These are phyloP conservation scores for Chalaropsis ovoidea DNA, from an alignment of 2,329 filamentous ascomycete genomes.

Conservation along the genomic window DNA sequence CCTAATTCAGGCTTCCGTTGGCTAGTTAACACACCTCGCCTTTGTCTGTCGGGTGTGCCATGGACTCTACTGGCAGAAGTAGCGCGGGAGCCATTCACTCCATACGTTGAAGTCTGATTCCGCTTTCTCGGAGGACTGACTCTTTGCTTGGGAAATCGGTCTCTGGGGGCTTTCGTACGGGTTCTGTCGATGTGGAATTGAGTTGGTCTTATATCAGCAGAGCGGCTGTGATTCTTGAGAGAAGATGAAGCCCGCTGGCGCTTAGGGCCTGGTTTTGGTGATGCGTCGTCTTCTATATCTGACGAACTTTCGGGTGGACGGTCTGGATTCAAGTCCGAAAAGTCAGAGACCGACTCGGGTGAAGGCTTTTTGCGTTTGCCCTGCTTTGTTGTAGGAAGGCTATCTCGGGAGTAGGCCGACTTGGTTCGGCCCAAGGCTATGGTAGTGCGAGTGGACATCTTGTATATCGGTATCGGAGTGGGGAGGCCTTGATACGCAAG, in stretches of 20 bases:
- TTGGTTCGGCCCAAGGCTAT: not conserved
- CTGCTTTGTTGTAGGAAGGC: conserved; percentile 1
- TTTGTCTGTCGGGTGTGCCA: not conserved
- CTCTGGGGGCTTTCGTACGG: not conserved
- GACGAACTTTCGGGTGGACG: not conserved
- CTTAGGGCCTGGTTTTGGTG: not conserved
- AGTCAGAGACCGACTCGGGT: not conserved
- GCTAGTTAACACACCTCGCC: not conserved
- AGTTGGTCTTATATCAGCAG: conserved; percentile 7
- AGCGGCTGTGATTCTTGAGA: not conserved
- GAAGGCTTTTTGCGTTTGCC: conserved; percentile 7
- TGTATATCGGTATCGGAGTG: not conserved
- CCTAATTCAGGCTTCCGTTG: not conserved
- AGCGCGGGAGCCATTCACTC: not conserved
- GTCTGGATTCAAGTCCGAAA: conserved; percentile 1
- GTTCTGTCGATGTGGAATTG: not conserved
- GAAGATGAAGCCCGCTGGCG: not conserved
- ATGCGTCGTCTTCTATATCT: not conserved
- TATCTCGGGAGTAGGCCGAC: too few relatives aligned
- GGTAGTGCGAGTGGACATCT: not conserved
- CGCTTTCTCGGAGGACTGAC: not conserved
- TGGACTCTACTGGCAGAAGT: not conserved
- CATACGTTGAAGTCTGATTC: not conserved
- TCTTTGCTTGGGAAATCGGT: not conserved
- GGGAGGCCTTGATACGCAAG: not conserved